phyloP scores from a whole-genome alignment of 225 moss, liverwort and hornwort species.

The Anthoceros angustus region DNA sequence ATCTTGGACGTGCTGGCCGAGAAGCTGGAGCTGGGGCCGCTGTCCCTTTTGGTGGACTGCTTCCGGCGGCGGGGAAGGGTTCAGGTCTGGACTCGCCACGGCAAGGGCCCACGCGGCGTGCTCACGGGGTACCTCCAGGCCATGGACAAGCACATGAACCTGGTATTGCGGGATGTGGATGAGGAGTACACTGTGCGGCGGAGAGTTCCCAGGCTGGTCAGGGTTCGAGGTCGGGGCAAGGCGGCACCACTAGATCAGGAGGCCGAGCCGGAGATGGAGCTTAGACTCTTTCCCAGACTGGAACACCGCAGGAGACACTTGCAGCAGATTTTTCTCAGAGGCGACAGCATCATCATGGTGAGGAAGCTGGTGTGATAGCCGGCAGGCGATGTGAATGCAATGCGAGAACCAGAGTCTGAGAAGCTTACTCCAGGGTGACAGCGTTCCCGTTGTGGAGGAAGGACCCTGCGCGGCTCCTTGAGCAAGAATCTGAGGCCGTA shows the following conservation, averaged over 20 bases:
- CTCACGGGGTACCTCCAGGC: slow-evolving; percentile 53
- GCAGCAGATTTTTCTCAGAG: slow-evolving; percentile 52
- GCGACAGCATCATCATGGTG: slow-evolving; percentile 47
- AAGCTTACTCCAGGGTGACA: too few species aligned
- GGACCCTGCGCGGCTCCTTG: too few species aligned
- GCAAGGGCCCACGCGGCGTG: slow-evolving; percentile 46
- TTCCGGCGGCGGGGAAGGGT: slow-evolving; percentile 37
- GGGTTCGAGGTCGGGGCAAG: slow-evolving; percentile 17
- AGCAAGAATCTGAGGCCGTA: too few species aligned
- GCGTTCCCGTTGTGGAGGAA: too few species aligned
- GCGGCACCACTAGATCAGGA: slow-evolving; percentile 8
- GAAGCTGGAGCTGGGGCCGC: slow-evolving; percentile 36
- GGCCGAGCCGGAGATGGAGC: slow-evolving; percentile 26
- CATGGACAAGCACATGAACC: slow-evolving; percentile 56
- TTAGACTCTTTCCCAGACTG: slow-evolving; percentile 49
- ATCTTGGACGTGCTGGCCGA: slow-evolving; percentile 46
- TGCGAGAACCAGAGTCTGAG: too few species aligned
- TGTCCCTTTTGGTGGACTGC: slow-evolving; percentile 46
- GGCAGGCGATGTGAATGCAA: too few species aligned
- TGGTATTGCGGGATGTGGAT: slow-evolving; percentile 59
- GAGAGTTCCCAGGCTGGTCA: slow-evolving; percentile 46
- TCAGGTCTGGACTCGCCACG: slow-evolving; percentile 58
- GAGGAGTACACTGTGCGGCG: slow-evolving; percentile 51
- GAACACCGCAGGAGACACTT: slow-evolving; percentile 46
- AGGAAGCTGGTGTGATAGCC: slow-evolving; percentile 29